phyloP scores from a whole-genome alignment of 257 asterid species.

The Anisodus acutangulus region DNA sequence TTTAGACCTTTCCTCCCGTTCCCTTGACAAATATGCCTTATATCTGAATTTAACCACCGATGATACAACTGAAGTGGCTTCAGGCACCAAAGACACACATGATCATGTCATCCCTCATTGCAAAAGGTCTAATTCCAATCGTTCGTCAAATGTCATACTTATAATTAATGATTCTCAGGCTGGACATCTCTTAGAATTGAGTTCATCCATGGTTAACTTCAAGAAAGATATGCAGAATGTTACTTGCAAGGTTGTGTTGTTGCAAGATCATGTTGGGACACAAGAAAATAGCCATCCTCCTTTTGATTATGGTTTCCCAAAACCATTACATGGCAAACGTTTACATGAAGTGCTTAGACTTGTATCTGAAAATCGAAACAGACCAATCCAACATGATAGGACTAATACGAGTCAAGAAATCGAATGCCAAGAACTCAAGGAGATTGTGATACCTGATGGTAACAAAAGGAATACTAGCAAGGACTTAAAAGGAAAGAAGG shows the following conservation, averaged over 20 bases:
- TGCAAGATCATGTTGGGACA: slow-evolving; percentile 37
- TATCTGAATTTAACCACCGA: background rate
- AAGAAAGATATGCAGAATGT: slow-evolving; percentile 39
- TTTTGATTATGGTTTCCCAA: slow-evolving; percentile 55
- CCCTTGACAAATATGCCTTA: slow-evolving; percentile 23
- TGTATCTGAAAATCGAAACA: slow-evolving; percentile 61
- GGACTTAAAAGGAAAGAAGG: slow-evolving; percentile 58
- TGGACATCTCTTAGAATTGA: slow-evolving; percentile 51
- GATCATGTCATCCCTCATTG: slow-evolving; percentile 32
- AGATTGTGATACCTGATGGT: slow-evolving; percentile 28
- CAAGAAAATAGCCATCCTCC: slow-evolving; percentile 38
- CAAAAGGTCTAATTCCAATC: slow-evolving; percentile 25
- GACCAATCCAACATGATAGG: background rate
- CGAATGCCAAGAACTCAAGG: slow-evolving; percentile 32
- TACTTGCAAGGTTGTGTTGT: slow-evolving; percentile 59
- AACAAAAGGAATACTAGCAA: background rate
- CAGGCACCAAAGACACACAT: slow-evolving; percentile 54
- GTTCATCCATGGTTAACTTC: slow-evolving; percentile 54
- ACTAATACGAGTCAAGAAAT: background rate
- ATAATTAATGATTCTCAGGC: slow-evolving; percentile 55
- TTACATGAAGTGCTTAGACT: slow-evolving; percentile 50
- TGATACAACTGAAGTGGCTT: slow-evolving; percentile 47
- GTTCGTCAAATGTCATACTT: slow-evolving; percentile 29
- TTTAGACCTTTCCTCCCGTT: slow-evolving; percentile 31
- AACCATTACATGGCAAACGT: slow-evolving; percentile 77